Base-by-base conservation (phyloP, 192 early-diverging fungal species). In the Coemansia sp. region DNA sequence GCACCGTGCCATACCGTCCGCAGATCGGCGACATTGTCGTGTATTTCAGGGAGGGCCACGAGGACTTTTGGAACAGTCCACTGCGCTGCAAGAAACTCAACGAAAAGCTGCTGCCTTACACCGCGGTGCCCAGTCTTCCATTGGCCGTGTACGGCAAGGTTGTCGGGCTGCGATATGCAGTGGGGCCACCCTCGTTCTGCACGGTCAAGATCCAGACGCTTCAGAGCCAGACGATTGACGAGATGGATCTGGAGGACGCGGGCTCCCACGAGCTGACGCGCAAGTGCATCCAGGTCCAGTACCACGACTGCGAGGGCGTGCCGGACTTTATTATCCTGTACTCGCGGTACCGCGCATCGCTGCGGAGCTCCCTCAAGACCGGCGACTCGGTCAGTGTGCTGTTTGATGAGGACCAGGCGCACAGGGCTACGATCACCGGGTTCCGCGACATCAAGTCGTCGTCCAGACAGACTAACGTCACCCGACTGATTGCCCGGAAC, bases 271-370 rank as follows among this genome's bases (percentile, higher is more conserved):
- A 61, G 18, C 56, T 78, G 13, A 75, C 78, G 0, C 65, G 66
- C 10, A 67, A 64, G 5, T 76, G 60, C 7, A 69, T 85, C 7
- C 77, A 77, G 16, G 77, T 92, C 44, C 88, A 92, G 61, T 92
- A 88, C 70, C 87, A 87, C 62, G 91, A 92, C 64, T 86, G 87
- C 47, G 89, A 89, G 9, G 87, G 86, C 40, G 79, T 83, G 15
- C 89, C 89, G 0, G 91, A 92, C 57, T 92, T 92, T 69, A 65
- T 91, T 39, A 84, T 92, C 2, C 77, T 92, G 18, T 90, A 84
- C 43, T 72, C 77, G 4, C 76, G 87, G 0, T 92, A 90, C 64
- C 83, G 85, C 39, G 75, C 84, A 18, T 86, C 87, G 4, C 71
- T 90, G 79, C 75, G 82, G 21, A 68, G 78, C 7, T 62, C 68